phyloP scores from a whole-genome alignment of 208 protist genomes.

The Crithidia acanthocephali region DNA sequence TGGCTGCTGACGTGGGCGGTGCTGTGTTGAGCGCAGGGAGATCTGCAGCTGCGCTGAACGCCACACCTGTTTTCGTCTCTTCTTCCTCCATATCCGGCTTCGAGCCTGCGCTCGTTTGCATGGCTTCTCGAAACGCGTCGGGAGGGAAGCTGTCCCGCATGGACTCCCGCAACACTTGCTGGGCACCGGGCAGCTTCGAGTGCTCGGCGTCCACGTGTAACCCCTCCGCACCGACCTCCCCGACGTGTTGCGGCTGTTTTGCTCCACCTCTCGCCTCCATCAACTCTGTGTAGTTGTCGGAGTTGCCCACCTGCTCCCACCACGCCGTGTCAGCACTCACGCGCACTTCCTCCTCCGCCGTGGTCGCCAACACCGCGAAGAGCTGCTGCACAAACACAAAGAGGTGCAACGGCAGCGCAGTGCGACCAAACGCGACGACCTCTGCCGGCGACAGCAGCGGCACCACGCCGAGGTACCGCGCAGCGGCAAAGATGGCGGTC shows the following conservation, averaged over 20 bases:
- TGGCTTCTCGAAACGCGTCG: not conserved
- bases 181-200: conserved; percentile 1
- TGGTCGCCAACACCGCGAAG: conserved; percentile 71
- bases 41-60: too few relatives aligned
- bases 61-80: too few relatives aligned
- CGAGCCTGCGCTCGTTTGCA: not conserved
- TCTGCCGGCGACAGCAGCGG: conserved; percentile 58
- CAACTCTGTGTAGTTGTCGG: conserved; percentile 10
- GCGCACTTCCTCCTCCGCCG: conserved; percentile 61
- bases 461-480: conserved; percentile 46
- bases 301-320: conserved; percentile 29
- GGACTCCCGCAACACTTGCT: conserved; percentile 23
- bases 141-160: conserved; percentile 24
- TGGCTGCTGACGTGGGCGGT: too few relatives aligned
- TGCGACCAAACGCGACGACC: conserved; percentile 41
- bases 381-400: conserved; percentile 70
- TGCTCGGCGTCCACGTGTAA: not conserved
- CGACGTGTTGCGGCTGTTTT: not conserved
- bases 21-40: too few relatives aligned
- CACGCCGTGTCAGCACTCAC: conserved; percentile 36
- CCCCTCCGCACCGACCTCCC: not conserved
- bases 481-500: conserved; percentile 23
- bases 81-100: not conserved
- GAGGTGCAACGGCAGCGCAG: conserved; percentile 71
- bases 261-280: not conserved